These are phyloP conservation scores for Plantago major DNA, from an alignment of 257 asterid genomes.

Conservation along the genomic window DNA sequence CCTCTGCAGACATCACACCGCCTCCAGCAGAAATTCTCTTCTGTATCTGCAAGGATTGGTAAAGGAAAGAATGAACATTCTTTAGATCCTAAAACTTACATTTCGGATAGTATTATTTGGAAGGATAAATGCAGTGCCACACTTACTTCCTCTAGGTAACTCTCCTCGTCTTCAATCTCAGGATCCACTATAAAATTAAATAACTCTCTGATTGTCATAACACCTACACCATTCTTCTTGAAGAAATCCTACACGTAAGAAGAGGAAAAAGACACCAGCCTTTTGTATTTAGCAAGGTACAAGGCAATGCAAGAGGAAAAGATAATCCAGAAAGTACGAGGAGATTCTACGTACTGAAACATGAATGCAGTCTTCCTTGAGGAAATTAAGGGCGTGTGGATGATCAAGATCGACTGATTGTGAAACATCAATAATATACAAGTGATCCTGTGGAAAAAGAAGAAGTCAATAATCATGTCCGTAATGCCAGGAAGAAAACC, in stretches of 20 bases:
- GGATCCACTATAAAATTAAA: slow-evolving; percentile 92
- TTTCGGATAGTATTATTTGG: slow-evolving; percentile 12
- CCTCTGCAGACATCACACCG: slow-evolving; percentile 68
- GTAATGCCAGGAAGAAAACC: not conserved
- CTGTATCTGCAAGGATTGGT: slow-evolving; percentile 48
- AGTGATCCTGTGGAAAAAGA: slow-evolving; percentile 63
- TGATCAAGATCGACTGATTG: slow-evolving; percentile 98
- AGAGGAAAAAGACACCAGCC: slow-evolving; percentile 2
- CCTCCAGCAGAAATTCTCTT: slow-evolving; percentile 82
- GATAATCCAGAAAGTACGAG: not conserved
- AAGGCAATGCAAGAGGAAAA: not conserved
- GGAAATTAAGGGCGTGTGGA: slow-evolving; percentile 91
- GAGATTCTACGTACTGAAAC: slow-evolving; percentile 58
- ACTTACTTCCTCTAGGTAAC: slow-evolving; percentile 82
- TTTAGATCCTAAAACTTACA: slow-evolving; percentile 1
- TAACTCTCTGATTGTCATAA: slow-evolving; percentile 80
- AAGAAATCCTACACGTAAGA: slow-evolving; percentile 90
- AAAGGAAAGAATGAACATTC: slow-evolving; percentile 3
- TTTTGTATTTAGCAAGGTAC: not conserved
- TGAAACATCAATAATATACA: slow-evolving; percentile 88
- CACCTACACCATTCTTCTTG: slow-evolving; percentile 82
- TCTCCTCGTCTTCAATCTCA: slow-evolving; percentile 71
- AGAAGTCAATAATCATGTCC: slow-evolving; percentile 12
- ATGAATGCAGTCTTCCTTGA: slow-evolving; percentile 79
- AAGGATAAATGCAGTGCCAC: not conserved